A percentile compares a stretch with the other conserved stretches of the same genome.
phyloP scores from a whole-genome alignment of 2,329 filamentous ascomycete species.

The Fusarium neocosmosporiellum region DNA sequence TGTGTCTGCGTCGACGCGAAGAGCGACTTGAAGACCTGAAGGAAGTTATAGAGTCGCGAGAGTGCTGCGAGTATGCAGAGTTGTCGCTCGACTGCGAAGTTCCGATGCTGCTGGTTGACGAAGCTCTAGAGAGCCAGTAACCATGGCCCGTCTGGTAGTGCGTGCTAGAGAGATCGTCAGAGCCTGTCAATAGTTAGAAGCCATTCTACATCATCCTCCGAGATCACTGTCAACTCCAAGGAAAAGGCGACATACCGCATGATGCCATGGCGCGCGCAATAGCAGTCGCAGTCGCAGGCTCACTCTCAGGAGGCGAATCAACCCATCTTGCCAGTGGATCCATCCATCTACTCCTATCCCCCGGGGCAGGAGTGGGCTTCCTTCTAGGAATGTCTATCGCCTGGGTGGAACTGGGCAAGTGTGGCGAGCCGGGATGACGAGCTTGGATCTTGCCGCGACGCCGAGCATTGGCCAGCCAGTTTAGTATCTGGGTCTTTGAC shows the following conservation, averaged over 20 bases:
- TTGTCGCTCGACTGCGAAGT: slow-evolving; percentile 27
- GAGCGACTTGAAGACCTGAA: neutral
- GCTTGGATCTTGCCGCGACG: neutral
- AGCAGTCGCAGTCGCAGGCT: slow-evolving; percentile 41
- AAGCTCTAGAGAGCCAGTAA: slow-evolving; percentile 16
- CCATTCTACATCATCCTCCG: neutral
- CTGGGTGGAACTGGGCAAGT: neutral
- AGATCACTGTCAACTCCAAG: neutral
- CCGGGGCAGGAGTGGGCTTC: neutral
- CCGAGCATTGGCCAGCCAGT: neutral
- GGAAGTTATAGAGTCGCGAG: neutral
- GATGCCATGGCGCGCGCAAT: slow-evolving; percentile 39
- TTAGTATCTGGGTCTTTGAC: neutral
- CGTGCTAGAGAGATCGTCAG: neutral
- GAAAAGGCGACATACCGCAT: neutral
- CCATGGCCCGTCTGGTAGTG: neutral
- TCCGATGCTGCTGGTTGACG: slow-evolving; percentile 34
- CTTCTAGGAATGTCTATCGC: neutral
- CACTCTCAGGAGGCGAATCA: slow-evolving; percentile 44
- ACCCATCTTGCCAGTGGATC: slow-evolving; percentile 43
- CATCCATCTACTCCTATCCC: slow-evolving; percentile 1
- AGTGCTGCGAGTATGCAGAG: slow-evolving; percentile 22
- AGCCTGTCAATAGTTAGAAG: neutral
- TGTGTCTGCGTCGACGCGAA: neutral
- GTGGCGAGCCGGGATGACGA: neutral